Conservation (phyloP, 495 filamentous ascomycete species). For the Sphaerosporella brunnea region DNA sequence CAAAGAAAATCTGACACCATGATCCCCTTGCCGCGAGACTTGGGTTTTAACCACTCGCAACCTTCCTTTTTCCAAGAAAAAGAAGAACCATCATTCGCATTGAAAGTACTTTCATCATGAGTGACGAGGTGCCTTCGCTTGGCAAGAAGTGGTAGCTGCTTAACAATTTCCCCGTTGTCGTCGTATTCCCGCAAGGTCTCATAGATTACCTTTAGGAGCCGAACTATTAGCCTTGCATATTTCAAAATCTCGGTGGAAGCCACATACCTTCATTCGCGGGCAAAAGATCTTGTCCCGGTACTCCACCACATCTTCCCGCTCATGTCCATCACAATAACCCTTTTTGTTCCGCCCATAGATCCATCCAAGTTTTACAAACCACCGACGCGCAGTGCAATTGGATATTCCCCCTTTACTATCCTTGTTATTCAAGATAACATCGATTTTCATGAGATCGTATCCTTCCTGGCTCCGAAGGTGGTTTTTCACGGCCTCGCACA, state of each 20-base stretch:
- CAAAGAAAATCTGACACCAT: conserved; percentile 11
- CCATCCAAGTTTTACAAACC: background rate
- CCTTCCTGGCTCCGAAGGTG: background rate
- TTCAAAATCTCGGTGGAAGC: conserved; percentile 1
- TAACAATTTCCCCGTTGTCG: background rate
- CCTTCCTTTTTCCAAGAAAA: conserved; percentile 7
- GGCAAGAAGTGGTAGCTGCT: background rate
- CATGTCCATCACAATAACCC: conserved; percentile 6
- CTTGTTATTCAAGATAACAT: no score
- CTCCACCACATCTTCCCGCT: conserved; percentile 2
- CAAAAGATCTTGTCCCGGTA: no score
- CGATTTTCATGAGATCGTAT: background rate
- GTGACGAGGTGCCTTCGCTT: background rate
- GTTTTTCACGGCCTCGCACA: background rate
- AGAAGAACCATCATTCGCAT: background rate
- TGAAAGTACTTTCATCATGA: no score
- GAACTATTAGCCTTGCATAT: no score
- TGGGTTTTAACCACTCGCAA: background rate
- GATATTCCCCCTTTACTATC: background rate
- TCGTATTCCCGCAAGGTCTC: background rate
- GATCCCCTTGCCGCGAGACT: conserved; percentile 6
- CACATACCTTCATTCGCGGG: no score
- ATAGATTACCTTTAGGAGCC: no score
- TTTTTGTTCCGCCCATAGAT: background rate
- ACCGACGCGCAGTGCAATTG: background rate